Base-by-base conservation (phyloP, 257 asterid genomes). In the Leonotis leonurus region DNA sequence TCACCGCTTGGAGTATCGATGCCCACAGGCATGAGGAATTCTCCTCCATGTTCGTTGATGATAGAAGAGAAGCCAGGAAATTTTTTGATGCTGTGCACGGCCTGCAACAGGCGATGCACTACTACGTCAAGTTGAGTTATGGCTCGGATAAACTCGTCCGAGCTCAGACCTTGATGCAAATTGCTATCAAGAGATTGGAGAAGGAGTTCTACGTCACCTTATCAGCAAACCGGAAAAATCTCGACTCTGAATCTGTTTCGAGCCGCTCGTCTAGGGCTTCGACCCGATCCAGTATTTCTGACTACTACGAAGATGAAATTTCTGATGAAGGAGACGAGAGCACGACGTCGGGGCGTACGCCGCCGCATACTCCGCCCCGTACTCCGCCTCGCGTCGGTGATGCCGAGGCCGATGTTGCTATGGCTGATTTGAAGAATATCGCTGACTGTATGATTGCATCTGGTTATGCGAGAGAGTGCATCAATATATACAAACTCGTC, bases 371-470 rank as follows among this genome's bases (percentile, higher is more conserved):
- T 1, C 62, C 60, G 1, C 25, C 60, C 3, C 32, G 62, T 0
- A 68, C 75, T 2, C 76, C 79, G 64, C 73, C 74, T 13, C 64
- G 75, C 12, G 69, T 39, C 25, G 62, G 27, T 20, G 13, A 8
- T 13, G 12, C 20, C 3, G 62, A 57, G 22, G 33, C 74, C 12
- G 87, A 75, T 44, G 11, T 68, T 18, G 87, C 78, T 1, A 64
- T 80, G 78, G 72, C 68, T 50, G 85, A 79, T 72, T 70, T 90
- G 68, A 79, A 67, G 74, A 71, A 53, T 8, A 88, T 90, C 2
- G 96, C 98, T 0, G 87, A 83, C 25, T 78, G 88, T 59, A 86
- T 89, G 97, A 83, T 85, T 37, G 69, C 79, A 0, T 73, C 83
- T 18, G 95, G 97, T 0, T 84, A 89, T 14, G 89, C 75, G 0